Evolutionary conservation across 1,284 basidiomycete genomes (phyloP).

Genomic region (Exobasidium cylindrosporum): DNA sequence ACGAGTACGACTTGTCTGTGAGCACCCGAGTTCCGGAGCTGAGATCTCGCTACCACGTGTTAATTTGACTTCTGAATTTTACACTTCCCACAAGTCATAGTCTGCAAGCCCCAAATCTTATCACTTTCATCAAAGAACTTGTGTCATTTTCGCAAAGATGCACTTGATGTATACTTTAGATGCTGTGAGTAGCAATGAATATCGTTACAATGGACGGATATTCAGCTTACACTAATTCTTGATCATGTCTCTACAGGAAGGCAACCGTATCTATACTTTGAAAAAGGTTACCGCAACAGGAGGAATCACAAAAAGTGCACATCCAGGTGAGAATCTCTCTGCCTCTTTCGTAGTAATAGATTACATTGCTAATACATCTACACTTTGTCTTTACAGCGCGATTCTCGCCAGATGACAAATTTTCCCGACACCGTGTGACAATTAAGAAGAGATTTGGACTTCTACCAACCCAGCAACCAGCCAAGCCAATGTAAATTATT

Average conservation of each 20-base stretch:
- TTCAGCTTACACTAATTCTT: not conserved
- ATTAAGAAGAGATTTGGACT: slow-evolving; percentile 54
- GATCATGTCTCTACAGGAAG: slow-evolving; percentile 28
- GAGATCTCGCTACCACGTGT: no score
- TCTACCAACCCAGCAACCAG: slow-evolving; percentile 41
- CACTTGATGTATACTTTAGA: slow-evolving; percentile 54
- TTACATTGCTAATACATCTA: not conserved
- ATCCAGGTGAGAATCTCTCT: slow-evolving; percentile 30
- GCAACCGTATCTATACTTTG: slow-evolving; percentile 54
- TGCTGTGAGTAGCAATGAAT: slow-evolving; percentile 29
- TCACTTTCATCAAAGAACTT: no score
- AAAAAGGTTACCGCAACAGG: slow-evolving; percentile 49
- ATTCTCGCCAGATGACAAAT: slow-evolving; percentile 56
- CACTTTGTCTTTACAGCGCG: slow-evolving; percentile 25
- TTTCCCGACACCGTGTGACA: slow-evolving; percentile 51
- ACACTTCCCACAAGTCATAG: no score
- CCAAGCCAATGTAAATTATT: slow-evolving; percentile 38
- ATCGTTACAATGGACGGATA: not conserved
- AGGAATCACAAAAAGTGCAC: slow-evolving; percentile 48
- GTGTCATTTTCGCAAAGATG: slow-evolving; percentile 30
- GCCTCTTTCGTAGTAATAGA: not conserved
- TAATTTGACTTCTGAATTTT: no score
- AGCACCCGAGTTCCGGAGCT: no score
- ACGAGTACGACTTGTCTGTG: no score
- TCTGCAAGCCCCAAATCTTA: no score